Conservation (phyloP, 768 basidiomycete species). For the Lactifluus hygrophoroides region DNA sequence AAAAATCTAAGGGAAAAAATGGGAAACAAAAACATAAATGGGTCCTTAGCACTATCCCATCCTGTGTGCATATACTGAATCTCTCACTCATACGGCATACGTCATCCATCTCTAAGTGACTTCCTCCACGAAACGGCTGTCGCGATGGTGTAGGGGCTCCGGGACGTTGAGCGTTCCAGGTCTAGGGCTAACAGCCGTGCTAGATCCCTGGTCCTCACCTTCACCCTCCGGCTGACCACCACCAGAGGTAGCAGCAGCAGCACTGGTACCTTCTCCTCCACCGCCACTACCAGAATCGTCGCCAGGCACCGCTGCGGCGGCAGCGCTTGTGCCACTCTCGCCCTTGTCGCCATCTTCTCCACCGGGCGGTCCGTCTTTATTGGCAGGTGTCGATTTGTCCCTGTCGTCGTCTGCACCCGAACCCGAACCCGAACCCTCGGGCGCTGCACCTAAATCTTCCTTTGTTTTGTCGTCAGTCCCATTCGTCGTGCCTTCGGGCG, state of each 20-base stretch:
- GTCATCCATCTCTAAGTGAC: background rate
- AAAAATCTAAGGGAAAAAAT: too few species aligned
- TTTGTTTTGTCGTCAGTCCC: too few species aligned
- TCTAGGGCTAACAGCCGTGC: background rate
- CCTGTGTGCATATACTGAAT: too few species aligned
- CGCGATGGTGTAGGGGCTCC: conserved; percentile 1
- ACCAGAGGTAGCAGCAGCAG: too few species aligned
- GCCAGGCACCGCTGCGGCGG: background rate
- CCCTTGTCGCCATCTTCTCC: background rate
- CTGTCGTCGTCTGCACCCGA: background rate
- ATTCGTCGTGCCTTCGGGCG: too few species aligned
- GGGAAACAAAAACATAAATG: too few species aligned
- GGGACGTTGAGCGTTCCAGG: background rate
- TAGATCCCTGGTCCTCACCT: background rate
- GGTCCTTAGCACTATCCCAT: too few species aligned
- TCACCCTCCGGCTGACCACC: too few species aligned
- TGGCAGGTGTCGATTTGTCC: background rate
- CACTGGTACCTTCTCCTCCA: too few species aligned
- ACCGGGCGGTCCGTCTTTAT: background rate
- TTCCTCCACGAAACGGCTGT: conserved; percentile 20
- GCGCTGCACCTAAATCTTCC: too few species aligned
- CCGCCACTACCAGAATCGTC: too few species aligned
- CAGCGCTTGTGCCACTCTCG: background rate
- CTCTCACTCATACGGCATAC: too few species aligned
- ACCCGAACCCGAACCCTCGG: background rate